Base-by-base conservation (phyloP, 2,329 filamentous ascomycete species). In the Aspergillus candidus region DNA sequence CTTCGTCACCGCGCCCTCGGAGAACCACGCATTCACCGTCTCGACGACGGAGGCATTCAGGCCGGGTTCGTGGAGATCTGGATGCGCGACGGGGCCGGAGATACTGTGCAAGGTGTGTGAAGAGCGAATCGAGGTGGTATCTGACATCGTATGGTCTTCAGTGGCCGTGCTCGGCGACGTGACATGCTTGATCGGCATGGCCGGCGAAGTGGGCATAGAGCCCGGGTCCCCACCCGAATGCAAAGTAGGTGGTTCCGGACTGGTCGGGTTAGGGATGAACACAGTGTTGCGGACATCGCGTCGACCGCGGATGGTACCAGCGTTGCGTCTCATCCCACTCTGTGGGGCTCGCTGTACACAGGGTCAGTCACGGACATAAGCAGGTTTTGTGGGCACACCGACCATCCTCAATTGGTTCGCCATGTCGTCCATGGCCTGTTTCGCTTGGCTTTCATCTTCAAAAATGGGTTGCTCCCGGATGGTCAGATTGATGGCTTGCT, bases 281-380 rank as follows among this genome's bases (percentile, higher is more conserved):
- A 95, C 83, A 1, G 90, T 96, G 66, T 94, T 94, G 47, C 91
- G 81, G 50, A 94, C 88, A 63, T 97, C 91, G 61, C 93, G 80
- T 48, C 93, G 84, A 40, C 93, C 93, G 54, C 93, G 80, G 12
- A 94, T 73, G 11, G 89, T 96, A 36, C 86, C 84, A 11, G 79
- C 72, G 57, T 82, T 85, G 18, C 85, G 79, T 44, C 79, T 78
- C 14, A 88, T 81, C 7, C 69, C 69, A 32, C 68, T 64, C 32
- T 69, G 67, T 45, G 70, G 70, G 33, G 71, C 72, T 59, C 71
- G 70, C 60, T 70, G 46, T 30, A 44, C 30, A 22, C 13, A 38
- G 32, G 2, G 45, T 65, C 39, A 62, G 55, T 42, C n/a, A 46
- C 40, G 31, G 31, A 17, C 11, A 43, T 15, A 5, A 13, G 32